These are phyloP conservation scores for Periconia sp. DNA, from an alignment of 2,329 filamentous ascomycete genomes.

Conservation along the genomic window DNA sequence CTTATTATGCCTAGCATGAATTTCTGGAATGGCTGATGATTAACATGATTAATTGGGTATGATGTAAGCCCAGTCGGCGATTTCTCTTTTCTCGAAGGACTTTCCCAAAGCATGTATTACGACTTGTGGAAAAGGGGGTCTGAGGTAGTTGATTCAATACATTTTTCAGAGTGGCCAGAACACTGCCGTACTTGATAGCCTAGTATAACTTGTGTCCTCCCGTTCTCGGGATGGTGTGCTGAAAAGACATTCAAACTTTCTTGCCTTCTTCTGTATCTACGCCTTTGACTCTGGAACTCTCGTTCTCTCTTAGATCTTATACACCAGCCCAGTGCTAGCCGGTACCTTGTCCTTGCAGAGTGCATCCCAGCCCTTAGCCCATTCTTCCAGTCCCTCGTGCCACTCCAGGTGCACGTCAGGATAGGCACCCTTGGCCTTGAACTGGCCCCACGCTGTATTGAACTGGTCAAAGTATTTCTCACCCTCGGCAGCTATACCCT, in stretches of 20 bases:
- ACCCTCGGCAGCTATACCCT: constrained; percentile 20
- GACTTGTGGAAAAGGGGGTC: constrained; percentile 24
- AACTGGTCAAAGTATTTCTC: constrained; percentile 20
- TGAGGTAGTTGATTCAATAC: constrained; percentile 29
- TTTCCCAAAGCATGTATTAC: constrained; percentile 33
- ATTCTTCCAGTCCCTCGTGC: constrained; percentile 22
- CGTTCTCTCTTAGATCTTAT: constrained; percentile 1
- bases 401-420: constrained; percentile 18
- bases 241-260: too few species aligned
- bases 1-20: constrained; percentile 19
- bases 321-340: constrained; percentile 21
- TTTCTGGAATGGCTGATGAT: constrained; percentile 11
- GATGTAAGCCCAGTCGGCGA: constrained; percentile 16
- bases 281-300: not conserved
- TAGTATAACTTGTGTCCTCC: too few species aligned
- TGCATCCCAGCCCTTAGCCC: constrained; percentile 24
- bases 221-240: too few species aligned
- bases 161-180: constrained; percentile 18
- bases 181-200: too few species aligned
- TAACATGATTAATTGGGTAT: constrained; percentile 21
- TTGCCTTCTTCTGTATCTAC: not conserved
- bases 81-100: constrained; percentile 28
- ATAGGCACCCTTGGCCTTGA: constrained; percentile 16
- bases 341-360: constrained; percentile 23
- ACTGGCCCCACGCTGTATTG: constrained; percentile 13